phyloP scores from a whole-genome alignment of 176 grass and related monocot species.

The Triticum urartu region DNA sequence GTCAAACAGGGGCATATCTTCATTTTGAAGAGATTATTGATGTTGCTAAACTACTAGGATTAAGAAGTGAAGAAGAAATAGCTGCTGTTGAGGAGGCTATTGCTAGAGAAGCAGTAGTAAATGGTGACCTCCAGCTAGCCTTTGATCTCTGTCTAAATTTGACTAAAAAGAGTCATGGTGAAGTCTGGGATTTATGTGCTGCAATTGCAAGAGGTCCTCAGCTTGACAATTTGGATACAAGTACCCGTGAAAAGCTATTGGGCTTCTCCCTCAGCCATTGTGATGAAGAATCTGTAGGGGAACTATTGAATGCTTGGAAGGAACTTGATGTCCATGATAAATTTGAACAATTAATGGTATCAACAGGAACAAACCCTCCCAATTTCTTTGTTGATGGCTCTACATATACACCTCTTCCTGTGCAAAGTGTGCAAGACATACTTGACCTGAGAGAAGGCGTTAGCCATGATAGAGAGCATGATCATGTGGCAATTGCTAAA shows the following conservation, averaged over 20 bases:
- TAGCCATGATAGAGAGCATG: constrained; percentile 40
- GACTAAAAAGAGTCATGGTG: constrained; percentile 64
- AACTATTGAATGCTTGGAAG: constrained; percentile 93
- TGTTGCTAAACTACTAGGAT: constrained; percentile 83
- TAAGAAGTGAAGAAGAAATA: constrained; percentile 79
- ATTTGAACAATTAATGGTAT: constrained; percentile 70
- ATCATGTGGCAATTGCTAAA: constrained; percentile 45
- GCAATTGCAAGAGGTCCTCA: constrained; percentile 82
- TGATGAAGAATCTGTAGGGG: constrained; percentile 77
- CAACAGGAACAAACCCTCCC: constrained; percentile 52
- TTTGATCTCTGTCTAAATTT: constrained; percentile 88
- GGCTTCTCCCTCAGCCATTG: constrained; percentile 88
- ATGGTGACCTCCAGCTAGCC: constrained; percentile 86
- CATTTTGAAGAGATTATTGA: constrained; percentile 96
- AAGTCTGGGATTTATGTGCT: constrained; percentile 88
- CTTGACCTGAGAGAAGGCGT: constrained; percentile 50
- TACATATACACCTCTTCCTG: constrained; percentile 45
- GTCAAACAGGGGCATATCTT: constrained; percentile 82
- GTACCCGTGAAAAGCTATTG: constrained; percentile 66
- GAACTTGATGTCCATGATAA: constrained; percentile 72
- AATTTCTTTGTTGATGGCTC: constrained; percentile 53
- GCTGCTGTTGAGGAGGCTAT: constrained; percentile 78
- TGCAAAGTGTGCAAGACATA: constrained; percentile 59
- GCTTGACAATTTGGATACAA: constrained; percentile 78
- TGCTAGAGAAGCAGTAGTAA: constrained; percentile 88